Evolutionary conservation across 805 yeast species (phyloP), one percentile per base, ranked within the genome.

Genomic region (Novakomyces olei): DNA sequence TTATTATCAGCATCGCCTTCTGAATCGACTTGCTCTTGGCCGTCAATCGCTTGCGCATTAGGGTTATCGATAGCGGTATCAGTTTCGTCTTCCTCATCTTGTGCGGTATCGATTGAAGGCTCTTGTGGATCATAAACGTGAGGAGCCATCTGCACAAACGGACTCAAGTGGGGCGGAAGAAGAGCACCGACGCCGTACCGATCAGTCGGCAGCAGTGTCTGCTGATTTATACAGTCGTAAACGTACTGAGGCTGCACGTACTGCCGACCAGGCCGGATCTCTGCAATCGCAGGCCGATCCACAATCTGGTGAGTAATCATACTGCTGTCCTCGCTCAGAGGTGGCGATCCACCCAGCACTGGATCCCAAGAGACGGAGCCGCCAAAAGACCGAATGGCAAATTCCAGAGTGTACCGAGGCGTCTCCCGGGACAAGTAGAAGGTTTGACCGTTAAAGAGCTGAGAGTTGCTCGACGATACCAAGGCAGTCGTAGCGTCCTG

Each of bases 161-260:
- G 98, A 33, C 93, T 78, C 47, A 88, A 61, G 55, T 88, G 98
- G 24, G 98, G 95, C 29, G 98, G 98, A 41, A 88, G 62, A 4
- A 79, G 60, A 57, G 85, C 95, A 36, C 98, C 98, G 4, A 94
- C 93, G 28, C 91, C 76, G 49, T 88, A 88, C 35, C 63, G 63
- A 35, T 73, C 71, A 15, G 79, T 93, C 14, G 88, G 69, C 37
- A 76, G 60, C 38, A 88, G 61, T 37, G 66, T 61, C 32, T 69
- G 66, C 55, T 75, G 74, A 59, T 88, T 88, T 38, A 88, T 58
- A 47, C 75, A 72, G 52, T 88, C 98, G 51, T 88, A 83, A 19
- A 88, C 63, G 98, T 98, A 88, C 61, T 88, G 98, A 14, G 98
- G 98, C 58, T 88, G 98, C 30, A 85, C 53, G 49, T 88, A 88